Conservation (phyloP, 2,329 filamentous ascomycete species). For the Paecilomyces formosus region DNA sequence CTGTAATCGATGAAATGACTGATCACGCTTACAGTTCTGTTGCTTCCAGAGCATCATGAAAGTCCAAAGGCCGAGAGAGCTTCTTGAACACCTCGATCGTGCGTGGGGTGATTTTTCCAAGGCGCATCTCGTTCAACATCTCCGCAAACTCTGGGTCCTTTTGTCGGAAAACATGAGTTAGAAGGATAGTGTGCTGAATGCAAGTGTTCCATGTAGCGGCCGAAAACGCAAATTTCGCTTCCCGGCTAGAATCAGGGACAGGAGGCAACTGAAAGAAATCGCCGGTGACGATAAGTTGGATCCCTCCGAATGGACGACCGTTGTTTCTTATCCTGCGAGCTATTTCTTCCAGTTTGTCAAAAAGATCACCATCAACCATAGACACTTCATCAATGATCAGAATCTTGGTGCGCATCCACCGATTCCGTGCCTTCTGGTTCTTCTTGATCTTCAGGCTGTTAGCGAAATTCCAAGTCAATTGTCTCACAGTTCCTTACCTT, state of each 20-base stretch:
- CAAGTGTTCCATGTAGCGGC: slow-evolving; percentile 85
- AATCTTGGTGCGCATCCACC: slow-evolving; percentile 83
- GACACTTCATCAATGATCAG: slow-evolving; percentile 93
- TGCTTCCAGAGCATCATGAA: slow-evolving; percentile 67
- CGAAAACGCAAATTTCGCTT: slow-evolving; percentile 86
- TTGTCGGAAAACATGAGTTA: slow-evolving; percentile 95
- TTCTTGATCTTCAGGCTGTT: slow-evolving; percentile 54
- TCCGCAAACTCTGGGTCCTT: slow-evolving; percentile 80
- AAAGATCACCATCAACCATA: slow-evolving; percentile 96
- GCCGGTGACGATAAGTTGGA: slow-evolving; percentile 89
- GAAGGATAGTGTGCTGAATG: slow-evolving; percentile 89
- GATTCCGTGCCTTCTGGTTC: slow-evolving; percentile 77
- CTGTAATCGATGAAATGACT: slow-evolving; percentile 1
- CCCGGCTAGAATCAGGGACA: slow-evolving; percentile 68
- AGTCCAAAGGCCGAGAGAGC: slow-evolving; percentile 62
- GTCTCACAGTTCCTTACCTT: slow-evolving; percentile 43
- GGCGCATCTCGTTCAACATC: slow-evolving; percentile 97
- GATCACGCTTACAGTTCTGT: slow-evolving; percentile 62
- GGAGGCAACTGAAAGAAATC: slow-evolving; percentile 98
- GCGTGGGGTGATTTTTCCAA: slow-evolving; percentile 69
- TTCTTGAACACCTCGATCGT: slow-evolving; percentile 71
- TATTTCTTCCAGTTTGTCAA: slow-evolving; percentile 89
- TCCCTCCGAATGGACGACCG: slow-evolving; percentile 86
- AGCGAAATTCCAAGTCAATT: slow-evolving; percentile 3
- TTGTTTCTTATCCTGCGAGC: slow-evolving; percentile 83